A percentile compares a stretch with the other conserved stretches of the same genome.
Evolutionary conservation across 108 stramenopile species (phyloP).

Genomic region (Nannochloropsis granulata): DNA sequence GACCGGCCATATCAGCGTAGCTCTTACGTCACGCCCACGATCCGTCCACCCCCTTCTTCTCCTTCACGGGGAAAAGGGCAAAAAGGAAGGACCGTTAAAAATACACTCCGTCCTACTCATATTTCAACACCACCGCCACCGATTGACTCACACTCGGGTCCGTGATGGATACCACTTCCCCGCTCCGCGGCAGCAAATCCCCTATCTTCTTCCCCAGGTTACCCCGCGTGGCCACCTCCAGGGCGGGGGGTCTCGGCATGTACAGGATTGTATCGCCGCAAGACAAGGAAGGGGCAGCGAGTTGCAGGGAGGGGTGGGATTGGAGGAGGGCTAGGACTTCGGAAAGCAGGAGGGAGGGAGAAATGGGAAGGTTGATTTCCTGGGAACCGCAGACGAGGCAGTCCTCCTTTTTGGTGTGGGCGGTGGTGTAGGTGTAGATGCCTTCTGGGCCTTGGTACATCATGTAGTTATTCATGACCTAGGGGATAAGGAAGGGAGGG

Average conservation of each 20-base stretch:
- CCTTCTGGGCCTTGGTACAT: conserved; percentile 17
- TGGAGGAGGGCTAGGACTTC: conserved; percentile 54
- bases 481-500: neutral
- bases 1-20: no score
- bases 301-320: conserved; percentile 52
- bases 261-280: neutral
- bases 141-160: neutral
- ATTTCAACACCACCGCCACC: neutral
- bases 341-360: conserved; percentile 44
- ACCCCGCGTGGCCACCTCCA: neutral
- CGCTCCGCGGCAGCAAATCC: neutral
- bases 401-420: conserved; percentile 63
- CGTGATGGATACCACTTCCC: neutral
- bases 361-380: conserved; percentile 44
- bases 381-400: conserved; percentile 67
- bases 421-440: conserved; percentile 70
- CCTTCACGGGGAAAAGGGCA: no score
- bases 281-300: neutral
- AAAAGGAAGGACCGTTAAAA: no score
- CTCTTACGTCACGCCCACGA: no score
- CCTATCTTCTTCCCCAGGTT: neutral
- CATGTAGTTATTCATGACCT: conserved; percentile 53
- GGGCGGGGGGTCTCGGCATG: conserved; percentile 1
- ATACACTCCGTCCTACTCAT: neutral
- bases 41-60: no score